A percentile compares a stretch with the other conserved stretches of the same genome.
These are phyloP conservation scores for Nothophytophthora sp. DNA, from an alignment of 352 stramenopile genomes.

Conservation along the genomic window DNA sequence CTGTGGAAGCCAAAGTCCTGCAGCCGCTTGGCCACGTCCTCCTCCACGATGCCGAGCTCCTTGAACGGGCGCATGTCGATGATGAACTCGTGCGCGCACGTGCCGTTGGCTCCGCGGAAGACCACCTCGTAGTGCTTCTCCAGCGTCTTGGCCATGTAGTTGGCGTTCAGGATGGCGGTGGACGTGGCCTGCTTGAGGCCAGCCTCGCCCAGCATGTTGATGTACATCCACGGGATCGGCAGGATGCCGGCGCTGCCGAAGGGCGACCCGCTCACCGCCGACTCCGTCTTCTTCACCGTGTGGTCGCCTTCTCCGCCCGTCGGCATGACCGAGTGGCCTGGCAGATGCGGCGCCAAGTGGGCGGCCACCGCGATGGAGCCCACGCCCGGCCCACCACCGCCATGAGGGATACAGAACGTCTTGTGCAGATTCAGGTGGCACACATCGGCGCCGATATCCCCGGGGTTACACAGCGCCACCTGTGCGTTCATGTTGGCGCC, in stretches of 20 bases:
- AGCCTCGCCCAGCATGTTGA: slow-evolving; percentile 98
- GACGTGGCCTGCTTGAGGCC: slow-evolving; percentile 94
- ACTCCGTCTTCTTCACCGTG: slow-evolving; percentile 74
- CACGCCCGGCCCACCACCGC: slow-evolving; percentile 95
- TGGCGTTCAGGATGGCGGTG: slow-evolving; percentile 99
- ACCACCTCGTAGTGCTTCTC: slow-evolving; percentile 96
- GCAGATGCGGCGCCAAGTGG: slow-evolving; percentile 96
- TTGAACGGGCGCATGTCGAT: slow-evolving; percentile 98
- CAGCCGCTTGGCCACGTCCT: slow-evolving; percentile 98
- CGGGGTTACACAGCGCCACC: slow-evolving; percentile 97
- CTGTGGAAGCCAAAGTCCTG: slow-evolving; percentile 99
- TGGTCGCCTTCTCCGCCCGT: slow-evolving; percentile 79
- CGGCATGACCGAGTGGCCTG: slow-evolving; percentile 91
- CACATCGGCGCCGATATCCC: slow-evolving; percentile 97
- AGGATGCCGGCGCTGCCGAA: slow-evolving; percentile 98
- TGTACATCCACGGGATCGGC: slow-evolving; percentile 99
- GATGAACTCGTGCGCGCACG: slow-evolving; percentile 99
- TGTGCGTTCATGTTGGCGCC: slow-evolving; percentile 99
- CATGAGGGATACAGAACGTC: slow-evolving; percentile 99
- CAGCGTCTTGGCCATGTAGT: slow-evolving; percentile 99
- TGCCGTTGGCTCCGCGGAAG: slow-evolving; percentile 96
- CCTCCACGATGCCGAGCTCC: slow-evolving; percentile 94
- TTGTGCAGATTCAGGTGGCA: slow-evolving; percentile 99
- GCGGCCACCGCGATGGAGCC: slow-evolving; percentile 92
- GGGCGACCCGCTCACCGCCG: slow-evolving; percentile 92